These are phyloP conservation scores for Phlebiopsis gigantea DNA, from an alignment of 768 basidiomycete species.

Conservation along the genomic window DNA sequence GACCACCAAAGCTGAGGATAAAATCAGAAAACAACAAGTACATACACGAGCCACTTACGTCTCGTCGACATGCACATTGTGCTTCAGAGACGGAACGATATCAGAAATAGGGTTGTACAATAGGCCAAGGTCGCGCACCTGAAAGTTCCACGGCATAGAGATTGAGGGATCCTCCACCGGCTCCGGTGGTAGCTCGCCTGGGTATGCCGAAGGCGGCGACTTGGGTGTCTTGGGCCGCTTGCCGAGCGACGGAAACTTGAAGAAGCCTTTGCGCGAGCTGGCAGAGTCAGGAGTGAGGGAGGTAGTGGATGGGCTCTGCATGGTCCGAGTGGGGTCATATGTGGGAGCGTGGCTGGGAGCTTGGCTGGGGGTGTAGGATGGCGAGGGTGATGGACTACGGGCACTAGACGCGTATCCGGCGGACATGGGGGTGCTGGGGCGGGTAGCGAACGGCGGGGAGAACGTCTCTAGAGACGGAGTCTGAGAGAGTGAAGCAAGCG, in stretches of 20 bases:
- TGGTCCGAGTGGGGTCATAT: conserved; percentile 6
- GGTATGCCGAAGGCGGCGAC: conserved; percentile 17
- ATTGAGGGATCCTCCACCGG: conserved; percentile 47
- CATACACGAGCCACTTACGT: conserved; percentile 37
- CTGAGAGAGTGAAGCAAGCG: conserved; percentile 37
- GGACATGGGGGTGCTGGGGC: conserved; percentile 21
- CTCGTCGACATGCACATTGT: conserved; percentile 78
- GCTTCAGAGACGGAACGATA: conserved; percentile 32
- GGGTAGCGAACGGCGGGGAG: conserved; percentile 16
- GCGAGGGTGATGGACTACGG: conserved; percentile 24
- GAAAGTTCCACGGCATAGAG: conserved; percentile 71
- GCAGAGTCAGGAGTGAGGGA: conserved; percentile 21
- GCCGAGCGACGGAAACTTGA: conserved; percentile 32
- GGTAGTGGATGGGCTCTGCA: conserved; percentile 16
- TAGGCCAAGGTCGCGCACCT: conserved; percentile 36
- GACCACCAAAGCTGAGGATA: conserved; percentile 45
- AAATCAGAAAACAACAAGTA: not conserved
- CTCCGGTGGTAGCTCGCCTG: conserved; percentile 17
- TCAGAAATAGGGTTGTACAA: not conserved
- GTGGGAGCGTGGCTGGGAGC: conserved; percentile 3
- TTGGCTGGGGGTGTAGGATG: conserved; percentile 20
- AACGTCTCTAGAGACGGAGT: conserved; percentile 42
- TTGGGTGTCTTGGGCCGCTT: conserved; percentile 29
- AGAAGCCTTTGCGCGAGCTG: conserved; percentile 26
- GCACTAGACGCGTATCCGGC: conserved; percentile 26